Evolutionary conservation across 352 stramenopile species (phyloP).

Genomic region (Globisporangium alternatum): DNA sequence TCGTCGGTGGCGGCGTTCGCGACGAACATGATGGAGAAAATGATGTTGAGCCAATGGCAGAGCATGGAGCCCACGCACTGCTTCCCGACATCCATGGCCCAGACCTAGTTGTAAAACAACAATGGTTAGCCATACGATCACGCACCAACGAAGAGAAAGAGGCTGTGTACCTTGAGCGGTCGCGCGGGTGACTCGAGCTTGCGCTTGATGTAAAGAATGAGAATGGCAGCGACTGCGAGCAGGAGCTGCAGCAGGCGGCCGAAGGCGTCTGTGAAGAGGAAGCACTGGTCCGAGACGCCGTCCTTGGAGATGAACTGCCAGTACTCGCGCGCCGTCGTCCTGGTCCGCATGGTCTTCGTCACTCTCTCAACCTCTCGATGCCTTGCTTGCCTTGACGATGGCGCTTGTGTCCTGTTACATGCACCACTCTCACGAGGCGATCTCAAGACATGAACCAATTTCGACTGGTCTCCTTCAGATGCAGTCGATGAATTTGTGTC

Average conservation of each 20-base stretch:
- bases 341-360: not conserved
- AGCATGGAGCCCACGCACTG: conserved; percentile 58
- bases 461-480: too few relatives aligned
- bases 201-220: conserved; percentile 76
- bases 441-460: too few relatives aligned
- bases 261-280: conserved; percentile 72
- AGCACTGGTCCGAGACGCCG: conserved; percentile 40
- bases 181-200: conserved; percentile 73
- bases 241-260: conserved; percentile 52
- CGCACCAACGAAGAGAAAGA: not conserved
- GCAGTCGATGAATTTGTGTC: too few relatives aligned
- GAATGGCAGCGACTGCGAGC: conserved; percentile 43
- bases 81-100: conserved; percentile 68
- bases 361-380: not conserved
- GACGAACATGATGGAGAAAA: conserved; percentile 60
- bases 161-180: conserved; percentile 34
- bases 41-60: conserved; percentile 60
- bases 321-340: conserved; percentile 7
- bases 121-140: not conserved
- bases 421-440: not conserved
- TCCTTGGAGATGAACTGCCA: conserved; percentile 19
- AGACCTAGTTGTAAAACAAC: conserved; percentile 33
- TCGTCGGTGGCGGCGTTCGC: conserved; percentile 31
- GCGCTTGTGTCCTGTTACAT: not conserved
- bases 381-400: not conserved